Evolutionary conservation across 371 early-diverging fungal species (phyloP).

Genomic region (Circinella umbellata): DNA sequence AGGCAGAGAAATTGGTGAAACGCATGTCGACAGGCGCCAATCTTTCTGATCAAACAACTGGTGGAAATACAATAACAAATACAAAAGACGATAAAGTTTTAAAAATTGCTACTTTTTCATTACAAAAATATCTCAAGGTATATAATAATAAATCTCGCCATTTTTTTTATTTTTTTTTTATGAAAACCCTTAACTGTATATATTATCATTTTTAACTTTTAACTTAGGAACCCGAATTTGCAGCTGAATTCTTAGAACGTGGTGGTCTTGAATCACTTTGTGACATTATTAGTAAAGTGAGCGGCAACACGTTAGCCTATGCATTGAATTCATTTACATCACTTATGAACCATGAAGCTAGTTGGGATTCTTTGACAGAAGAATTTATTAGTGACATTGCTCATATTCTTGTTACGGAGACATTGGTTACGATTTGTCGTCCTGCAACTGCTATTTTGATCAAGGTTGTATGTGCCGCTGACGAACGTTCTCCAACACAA

Average conservation of each 20-base stretch:
- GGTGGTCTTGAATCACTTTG: conserved; percentile 70
- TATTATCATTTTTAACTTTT: neutral
- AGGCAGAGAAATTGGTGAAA: conserved; percentile 46
- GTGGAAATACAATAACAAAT: conserved; percentile 6
- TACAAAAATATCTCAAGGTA: conserved; percentile 73
- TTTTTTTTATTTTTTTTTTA: too few species aligned
- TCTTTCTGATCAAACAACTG: conserved; percentile 23
- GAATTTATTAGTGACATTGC: conserved; percentile 64
- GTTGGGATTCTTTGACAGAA: conserved; percentile 62
- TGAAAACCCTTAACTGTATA: neutral
- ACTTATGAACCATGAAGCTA: conserved; percentile 70
- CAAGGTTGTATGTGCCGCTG: conserved; percentile 58
- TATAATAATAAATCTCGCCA: too few species aligned
- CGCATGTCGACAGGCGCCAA: conserved; percentile 43
- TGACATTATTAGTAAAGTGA: conserved; percentile 59
- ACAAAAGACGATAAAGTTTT: conserved; percentile 60
- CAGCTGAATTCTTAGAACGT: conserved; percentile 66
- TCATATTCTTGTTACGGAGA: conserved; percentile 64
- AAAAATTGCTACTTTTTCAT: conserved; percentile 67
- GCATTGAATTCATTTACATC: conserved; percentile 71
- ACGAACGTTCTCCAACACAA: conserved; percentile 29
- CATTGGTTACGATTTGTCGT: conserved; percentile 72
- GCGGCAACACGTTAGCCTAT: conserved; percentile 76
- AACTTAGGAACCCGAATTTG: conserved; percentile 72
- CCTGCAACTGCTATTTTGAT: conserved; percentile 75